A percentile compares a stretch with the other conserved stretches of the same genome.
Evolutionary conservation across 345 rosid species (phyloP).

Genomic region (Syzygium aromaticum): DNA sequence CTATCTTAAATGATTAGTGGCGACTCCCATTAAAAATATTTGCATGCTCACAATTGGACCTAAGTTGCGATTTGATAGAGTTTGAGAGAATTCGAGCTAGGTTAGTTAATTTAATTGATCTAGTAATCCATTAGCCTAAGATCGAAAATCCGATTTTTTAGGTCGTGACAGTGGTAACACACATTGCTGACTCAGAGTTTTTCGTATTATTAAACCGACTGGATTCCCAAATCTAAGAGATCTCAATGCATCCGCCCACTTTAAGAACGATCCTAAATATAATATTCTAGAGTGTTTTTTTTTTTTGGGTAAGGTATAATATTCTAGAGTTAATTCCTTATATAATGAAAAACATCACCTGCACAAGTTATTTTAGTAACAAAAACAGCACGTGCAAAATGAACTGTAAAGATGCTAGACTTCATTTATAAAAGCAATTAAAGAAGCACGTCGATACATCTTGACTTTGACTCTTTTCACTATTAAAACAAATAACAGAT

Average conservation of each 20-base stretch:
- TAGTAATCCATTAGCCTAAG: too few species aligned
- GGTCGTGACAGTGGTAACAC: too few species aligned
- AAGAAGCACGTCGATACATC: not conserved
- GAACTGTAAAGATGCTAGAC: not conserved
- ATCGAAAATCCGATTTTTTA: too few species aligned
- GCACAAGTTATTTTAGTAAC: not conserved
- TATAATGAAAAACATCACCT: not conserved
- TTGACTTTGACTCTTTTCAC: not conserved
- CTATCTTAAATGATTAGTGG: too few species aligned
- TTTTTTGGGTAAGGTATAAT: too few species aligned
- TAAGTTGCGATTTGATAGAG: too few species aligned
- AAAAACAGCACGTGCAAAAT: not conserved
- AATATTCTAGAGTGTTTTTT: not conserved
- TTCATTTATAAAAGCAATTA: not conserved
- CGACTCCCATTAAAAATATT: too few species aligned
- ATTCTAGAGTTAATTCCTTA: not conserved
- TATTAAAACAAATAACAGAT: not conserved
- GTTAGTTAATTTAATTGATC: too few species aligned
- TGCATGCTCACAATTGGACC: too few species aligned
- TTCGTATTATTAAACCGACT: not conserved
- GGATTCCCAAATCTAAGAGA: not conserved
- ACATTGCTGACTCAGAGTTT: not conserved
- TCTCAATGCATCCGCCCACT: not conserved
- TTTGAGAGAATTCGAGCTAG: too few species aligned
- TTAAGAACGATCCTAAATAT: not conserved